Percentiles rank a stretch among this genome's conserved stretches.
Evolutionary conservation across 306 rosid species (phyloP).

Genomic region (Morella rubra): DNA sequence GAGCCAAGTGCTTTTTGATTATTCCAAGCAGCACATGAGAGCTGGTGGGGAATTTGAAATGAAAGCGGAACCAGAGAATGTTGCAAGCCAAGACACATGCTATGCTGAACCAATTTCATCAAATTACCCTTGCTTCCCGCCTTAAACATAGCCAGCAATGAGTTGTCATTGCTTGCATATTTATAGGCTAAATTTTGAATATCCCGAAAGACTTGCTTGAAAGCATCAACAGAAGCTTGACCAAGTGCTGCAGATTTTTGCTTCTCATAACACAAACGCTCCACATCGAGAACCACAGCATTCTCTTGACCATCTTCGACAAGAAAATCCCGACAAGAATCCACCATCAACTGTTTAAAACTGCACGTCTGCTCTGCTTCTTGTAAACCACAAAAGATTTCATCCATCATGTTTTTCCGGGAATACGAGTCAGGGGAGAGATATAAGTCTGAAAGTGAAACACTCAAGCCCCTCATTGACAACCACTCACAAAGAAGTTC

Average conservation of each 20-base stretch:
- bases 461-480: conserved; percentile 82
- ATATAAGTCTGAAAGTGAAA: conserved; percentile 78
- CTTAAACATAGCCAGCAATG: conserved; percentile 72
- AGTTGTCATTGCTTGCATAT: conserved; percentile 57
- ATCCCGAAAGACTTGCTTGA: conserved; percentile 69
- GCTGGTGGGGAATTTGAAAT: conserved; percentile 67
- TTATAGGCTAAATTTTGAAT: conserved; percentile 67
- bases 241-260: conserved; percentile 69
- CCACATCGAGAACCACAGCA: conserved; percentile 38
- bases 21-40: conserved; percentile 87
- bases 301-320: conserved; percentile 46
- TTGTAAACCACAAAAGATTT: conserved; percentile 61
- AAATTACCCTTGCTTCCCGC: conserved; percentile 99
- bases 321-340: conserved; percentile 44
- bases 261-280: conserved; percentile 56
- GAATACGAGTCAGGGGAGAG: conserved; percentile 57
- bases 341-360: conserved; percentile 67
- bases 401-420: conserved; percentile 77
- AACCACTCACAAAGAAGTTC: conserved; percentile 87
- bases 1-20: conserved; percentile 45
- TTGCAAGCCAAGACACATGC: conserved; percentile 95
- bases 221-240: conserved; percentile 86
- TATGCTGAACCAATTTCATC: conserved; percentile 74
- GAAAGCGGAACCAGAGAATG: conserved; percentile 78
- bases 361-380: conserved; percentile 70